Evolutionary conservation across 352 stramenopile species (phyloP), one percentile per base, ranked within the genome.

Genomic region (Pythium vanterpoolii): DNA sequence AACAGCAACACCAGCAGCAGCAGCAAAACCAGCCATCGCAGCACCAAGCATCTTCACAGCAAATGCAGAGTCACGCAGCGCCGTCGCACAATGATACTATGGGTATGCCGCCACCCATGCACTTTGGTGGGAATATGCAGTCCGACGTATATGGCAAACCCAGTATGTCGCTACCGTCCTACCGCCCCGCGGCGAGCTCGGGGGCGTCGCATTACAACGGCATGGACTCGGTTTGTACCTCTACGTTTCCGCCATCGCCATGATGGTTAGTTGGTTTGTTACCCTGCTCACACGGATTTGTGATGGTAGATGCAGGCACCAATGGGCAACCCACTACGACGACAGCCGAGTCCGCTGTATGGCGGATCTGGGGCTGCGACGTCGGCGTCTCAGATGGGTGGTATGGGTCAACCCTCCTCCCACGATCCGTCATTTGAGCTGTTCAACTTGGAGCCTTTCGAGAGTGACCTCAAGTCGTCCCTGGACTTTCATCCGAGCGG

Each of bases 171-270:
- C 46, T 50, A 19, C 51, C 72, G 23, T 58, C 76, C 7, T 90
- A 89, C 67, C 74, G 81, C 66, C 65, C 79, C 62, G 33, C 64
- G 24, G 48, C 75, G 16, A 75, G 51, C 34, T 79, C 76, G 56
- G 61, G 23, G 21, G 58, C 58, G 46, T 44, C 53, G 3, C 68
- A 84, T 49, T 88, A 77, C 66, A 72, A 71, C 49, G 66, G 55
- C 50, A 83, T 89, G 72, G 80, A 90, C 16, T 77, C 86, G 67
- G 80, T 88, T 69, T 19, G 61, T 57, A 28, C 13, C n/a, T n/a
- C n/a, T 42, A 30, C 39, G 39, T 51, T 26, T 62, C 40, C 5
- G 21, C 19, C n/a, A 27, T 21, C 40, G 16, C 31, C 40, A 43
- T 59, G 10, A 23, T 24, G 11, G 10, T n/a, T n/a, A n/a, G n/a